A percentile compares a stretch with the other conserved stretches of the same genome.
These are phyloP conservation scores for Neofusicoccum kwambonambiense DNA, from an alignment of 2,329 filamentous ascomycete species.

Conservation along the genomic window DNA sequence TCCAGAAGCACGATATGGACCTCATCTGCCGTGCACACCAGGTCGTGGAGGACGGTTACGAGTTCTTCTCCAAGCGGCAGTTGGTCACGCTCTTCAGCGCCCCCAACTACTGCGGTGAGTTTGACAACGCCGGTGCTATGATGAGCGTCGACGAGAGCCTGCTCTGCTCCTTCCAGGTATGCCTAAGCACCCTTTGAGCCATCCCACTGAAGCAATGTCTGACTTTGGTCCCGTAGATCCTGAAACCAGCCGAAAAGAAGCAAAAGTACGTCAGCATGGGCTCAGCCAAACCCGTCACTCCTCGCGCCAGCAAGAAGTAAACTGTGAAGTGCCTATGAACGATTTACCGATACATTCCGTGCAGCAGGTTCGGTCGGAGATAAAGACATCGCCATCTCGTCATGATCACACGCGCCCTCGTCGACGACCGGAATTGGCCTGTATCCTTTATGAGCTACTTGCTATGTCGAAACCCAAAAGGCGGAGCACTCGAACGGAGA, in stretches of 20 bases:
- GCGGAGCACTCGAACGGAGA: constrained; percentile 10
- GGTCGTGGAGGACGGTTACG: constrained; percentile 98
- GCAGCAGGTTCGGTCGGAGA: constrained; percentile 94
- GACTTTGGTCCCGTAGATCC: constrained; percentile 62
- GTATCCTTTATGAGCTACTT: constrained; percentile 18
- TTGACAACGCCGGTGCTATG: constrained; percentile 99
- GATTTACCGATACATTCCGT: constrained; percentile 46
- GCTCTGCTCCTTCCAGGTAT: constrained; percentile 96
- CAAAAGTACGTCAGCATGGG: constrained; percentile 92
- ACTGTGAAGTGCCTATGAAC: constrained; percentile 28
- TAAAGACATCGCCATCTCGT: constrained; percentile 50
- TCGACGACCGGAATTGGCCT: constrained; percentile 19
- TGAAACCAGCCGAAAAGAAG: constrained; percentile 99
- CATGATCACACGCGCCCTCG: constrained; percentile 19
- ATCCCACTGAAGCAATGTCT: not conserved
- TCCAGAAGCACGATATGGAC: constrained; percentile 99
- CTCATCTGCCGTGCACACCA: constrained; percentile 98
- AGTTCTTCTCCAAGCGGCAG: constrained; percentile 99
- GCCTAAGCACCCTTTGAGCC: constrained; percentile 22
- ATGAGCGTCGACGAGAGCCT: constrained; percentile 99
- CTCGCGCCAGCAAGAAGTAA: constrained; percentile 62
- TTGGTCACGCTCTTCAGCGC: constrained; percentile 96
- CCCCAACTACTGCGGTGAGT: constrained; percentile 98
- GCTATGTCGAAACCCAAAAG: constrained; percentile 15
- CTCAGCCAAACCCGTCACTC: constrained; percentile 69